These are phyloP conservation scores for Syncephalastrum monosporum DNA, from an alignment of 371 early-diverging fungal genomes.

Conservation along the genomic window DNA sequence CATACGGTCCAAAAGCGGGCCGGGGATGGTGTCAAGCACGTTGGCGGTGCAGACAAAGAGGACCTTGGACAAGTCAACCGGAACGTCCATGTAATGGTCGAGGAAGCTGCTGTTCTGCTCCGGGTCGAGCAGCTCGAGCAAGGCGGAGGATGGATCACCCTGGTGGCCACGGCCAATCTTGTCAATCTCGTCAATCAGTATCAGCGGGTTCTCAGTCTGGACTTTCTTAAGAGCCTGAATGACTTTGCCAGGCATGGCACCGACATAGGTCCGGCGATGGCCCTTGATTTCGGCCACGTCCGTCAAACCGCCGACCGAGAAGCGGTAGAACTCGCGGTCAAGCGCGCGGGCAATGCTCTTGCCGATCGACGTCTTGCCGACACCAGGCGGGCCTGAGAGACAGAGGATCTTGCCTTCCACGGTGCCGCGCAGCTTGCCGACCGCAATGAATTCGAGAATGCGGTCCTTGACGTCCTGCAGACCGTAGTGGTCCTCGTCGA, in stretches of 20 bases:
- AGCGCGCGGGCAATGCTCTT: constrained; percentile 95
- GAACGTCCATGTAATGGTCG: constrained; percentile 98
- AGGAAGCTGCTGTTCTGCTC: constrained; percentile 95
- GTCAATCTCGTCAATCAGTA: constrained; percentile 98
- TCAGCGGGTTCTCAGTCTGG: constrained; percentile 94
- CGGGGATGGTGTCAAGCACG: constrained; percentile 93
- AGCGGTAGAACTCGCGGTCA: constrained; percentile 92
- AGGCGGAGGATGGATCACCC: constrained; percentile 96
- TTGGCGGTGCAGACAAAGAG: constrained; percentile 98
- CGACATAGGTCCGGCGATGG: constrained; percentile 97
- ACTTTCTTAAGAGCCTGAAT: constrained; percentile 97
- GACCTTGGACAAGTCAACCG: constrained; percentile 93
- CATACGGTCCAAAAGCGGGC: constrained; percentile 96
- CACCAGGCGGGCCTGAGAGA: constrained; percentile 96
- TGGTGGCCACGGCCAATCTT: constrained; percentile 96
- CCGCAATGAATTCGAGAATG: constrained; percentile 97
- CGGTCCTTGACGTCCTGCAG: constrained; percentile 97
- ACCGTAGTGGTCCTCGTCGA: constrained; percentile 99
- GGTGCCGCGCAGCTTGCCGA: constrained; percentile 91
- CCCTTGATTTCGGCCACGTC: constrained; percentile 99
- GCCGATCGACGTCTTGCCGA: constrained; percentile 97
- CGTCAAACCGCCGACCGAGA: constrained; percentile 95
- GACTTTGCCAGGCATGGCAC: constrained; percentile 99
- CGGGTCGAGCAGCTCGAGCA: constrained; percentile 95
- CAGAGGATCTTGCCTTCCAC: constrained; percentile 97